These are phyloP conservation scores for Symbiodinium natans DNA, from an alignment of 73 alveolate species.

Conservation along the genomic window DNA sequence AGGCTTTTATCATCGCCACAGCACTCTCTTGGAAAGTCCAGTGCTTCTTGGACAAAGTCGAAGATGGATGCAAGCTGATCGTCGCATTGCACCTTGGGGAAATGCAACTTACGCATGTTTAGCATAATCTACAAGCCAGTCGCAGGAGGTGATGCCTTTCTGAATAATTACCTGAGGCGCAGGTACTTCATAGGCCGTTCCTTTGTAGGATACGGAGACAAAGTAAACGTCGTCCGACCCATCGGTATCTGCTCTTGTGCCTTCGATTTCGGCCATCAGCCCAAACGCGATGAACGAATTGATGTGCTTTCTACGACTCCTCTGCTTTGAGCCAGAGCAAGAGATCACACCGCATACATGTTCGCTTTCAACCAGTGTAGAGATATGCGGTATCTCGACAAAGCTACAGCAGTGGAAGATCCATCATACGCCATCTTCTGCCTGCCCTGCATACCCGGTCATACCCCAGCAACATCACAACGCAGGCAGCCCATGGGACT, in stretches of 20 bases:
- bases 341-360: neutral
- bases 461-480: too few species aligned
- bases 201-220: constrained; percentile 48
- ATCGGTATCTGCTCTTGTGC: neutral
- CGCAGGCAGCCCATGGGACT: too few species aligned
- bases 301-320: neutral
- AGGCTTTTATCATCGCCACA: neutral
- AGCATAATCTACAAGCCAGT: neutral
- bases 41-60: constrained; percentile 67
- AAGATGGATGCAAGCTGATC: constrained; percentile 56
- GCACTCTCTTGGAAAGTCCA: constrained; percentile 48
- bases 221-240: constrained; percentile 42
- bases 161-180: neutral
- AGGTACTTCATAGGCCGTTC: constrained; percentile 51
- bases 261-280: neutral
- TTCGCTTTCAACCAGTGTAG: too few species aligned
- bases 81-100: constrained; percentile 53
- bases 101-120: neutral
- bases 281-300: neutral
- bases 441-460: too few species aligned
- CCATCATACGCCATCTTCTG: too few species aligned
- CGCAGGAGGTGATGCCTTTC: neutral
- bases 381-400: too few species aligned
- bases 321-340: neutral
- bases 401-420: too few species aligned